Conservation (phyloP, 2,329 filamentous ascomycete species). For the Xylariaceae sp. region DNA sequence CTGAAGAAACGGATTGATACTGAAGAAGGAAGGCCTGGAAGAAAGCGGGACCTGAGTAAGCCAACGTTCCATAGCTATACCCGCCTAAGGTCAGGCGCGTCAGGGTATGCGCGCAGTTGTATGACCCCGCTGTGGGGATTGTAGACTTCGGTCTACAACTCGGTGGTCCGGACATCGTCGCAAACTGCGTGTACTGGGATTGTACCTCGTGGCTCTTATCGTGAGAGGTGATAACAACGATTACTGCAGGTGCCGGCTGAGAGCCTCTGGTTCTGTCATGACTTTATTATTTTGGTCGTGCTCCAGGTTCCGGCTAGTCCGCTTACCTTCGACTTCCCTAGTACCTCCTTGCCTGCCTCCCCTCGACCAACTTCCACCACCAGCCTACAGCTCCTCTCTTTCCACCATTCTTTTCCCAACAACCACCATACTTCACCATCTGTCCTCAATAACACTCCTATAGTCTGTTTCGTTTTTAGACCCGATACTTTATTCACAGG, state of each 20-base stretch:
- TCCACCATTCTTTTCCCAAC: constrained; percentile 9
- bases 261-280: too few relatives aligned
- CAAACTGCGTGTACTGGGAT: too few relatives aligned
- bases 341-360: constrained; percentile 6
- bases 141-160: constrained; percentile 1
- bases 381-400: constrained; percentile 2
- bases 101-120: not conserved
- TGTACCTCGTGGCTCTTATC: not conserved
- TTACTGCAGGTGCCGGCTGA: not conserved
- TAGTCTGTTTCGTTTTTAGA: constrained; percentile 3
- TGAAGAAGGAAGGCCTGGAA: not conserved
- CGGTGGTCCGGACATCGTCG: not conserved
- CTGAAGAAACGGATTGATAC: too few relatives aligned
- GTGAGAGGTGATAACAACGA: not conserved
- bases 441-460: not conserved
- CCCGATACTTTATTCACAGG: constrained; percentile 9
- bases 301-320: constrained; percentile 9
- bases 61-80: too few relatives aligned
- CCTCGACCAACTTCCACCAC: constrained; percentile 10
- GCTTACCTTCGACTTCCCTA: constrained; percentile 11
- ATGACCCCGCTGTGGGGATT: constrained; percentile 15
- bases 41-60: constrained; percentile 19
- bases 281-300: too few relatives aligned
- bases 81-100: not conserved
- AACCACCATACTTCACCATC: constrained; percentile 7